A percentile compares a stretch with the other conserved stretches of the same genome.
Conservation (phyloP, 108 stramenopile genomes). For the Discostella stelligeroides region DNA sequence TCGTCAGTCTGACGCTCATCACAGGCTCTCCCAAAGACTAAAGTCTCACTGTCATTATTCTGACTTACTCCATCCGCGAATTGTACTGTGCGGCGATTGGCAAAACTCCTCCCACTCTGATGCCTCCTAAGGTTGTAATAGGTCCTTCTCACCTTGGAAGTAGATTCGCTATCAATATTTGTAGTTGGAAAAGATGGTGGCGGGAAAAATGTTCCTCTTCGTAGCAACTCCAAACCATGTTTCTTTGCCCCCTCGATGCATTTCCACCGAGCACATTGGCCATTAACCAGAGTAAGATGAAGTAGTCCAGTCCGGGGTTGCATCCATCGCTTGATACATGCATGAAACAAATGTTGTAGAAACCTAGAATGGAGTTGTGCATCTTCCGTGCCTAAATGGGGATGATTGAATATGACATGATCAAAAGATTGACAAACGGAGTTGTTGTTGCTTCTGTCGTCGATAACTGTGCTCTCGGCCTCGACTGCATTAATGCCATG, state of each 20-base stretch:
- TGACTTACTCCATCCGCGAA: neutral
- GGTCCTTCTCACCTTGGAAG: constrained; percentile 1
- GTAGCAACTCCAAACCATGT: constrained; percentile 63
- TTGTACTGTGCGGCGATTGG: constrained; percentile 46
- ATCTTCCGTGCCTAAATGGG: constrained; percentile 86
- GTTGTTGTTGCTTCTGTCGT: neutral
- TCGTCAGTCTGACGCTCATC: constrained; percentile 17
- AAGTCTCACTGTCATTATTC: constrained; percentile 64
- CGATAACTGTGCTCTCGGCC: constrained; percentile 2
- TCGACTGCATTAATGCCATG: constrained; percentile 77
- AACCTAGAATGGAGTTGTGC: constrained; percentile 71
- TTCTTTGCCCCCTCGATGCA: constrained; percentile 58
- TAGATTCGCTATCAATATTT: too few species aligned
- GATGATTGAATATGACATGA: constrained; percentile 87
- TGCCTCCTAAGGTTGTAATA: constrained; percentile 75
- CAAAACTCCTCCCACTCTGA: constrained; percentile 86
- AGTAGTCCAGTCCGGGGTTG: constrained; percentile 51
- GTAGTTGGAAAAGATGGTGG: constrained; percentile 47
- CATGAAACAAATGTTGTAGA: constrained; percentile 79
- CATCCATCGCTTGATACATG: constrained; percentile 58
- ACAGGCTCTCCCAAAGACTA: constrained; percentile 60
- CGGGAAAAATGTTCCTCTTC: constrained; percentile 55
- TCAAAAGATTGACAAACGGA: constrained; percentile 23
- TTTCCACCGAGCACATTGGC: constrained; percentile 79
- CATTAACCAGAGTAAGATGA: constrained; percentile 71